Evolutionary conservation across 176 grass and related monocot species (phyloP), one percentile per base, ranked within the genome.

Genomic region (Thinopyrum elongatum): DNA sequence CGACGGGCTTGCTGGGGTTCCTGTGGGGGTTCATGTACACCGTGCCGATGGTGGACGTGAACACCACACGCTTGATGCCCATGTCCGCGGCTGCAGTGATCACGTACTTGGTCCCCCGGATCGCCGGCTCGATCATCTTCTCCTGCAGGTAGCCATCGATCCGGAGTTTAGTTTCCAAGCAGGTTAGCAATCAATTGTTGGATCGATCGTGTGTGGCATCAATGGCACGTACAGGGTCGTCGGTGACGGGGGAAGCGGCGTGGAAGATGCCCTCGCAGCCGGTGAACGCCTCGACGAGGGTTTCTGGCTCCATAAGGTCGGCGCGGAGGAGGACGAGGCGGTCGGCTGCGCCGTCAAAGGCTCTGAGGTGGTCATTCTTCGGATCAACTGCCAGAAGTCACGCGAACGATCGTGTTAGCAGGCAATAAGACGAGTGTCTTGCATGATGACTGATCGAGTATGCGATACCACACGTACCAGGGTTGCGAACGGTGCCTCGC

Each of bases 1-100:
- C 95, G 7, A 97, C 90, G 9, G 78, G 82, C 51, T 64, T 86
- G 39, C 67, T 86, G 0, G 86, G 29, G 59, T 81, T 86, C 22
- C 78, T 87, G 57, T 84, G 74, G 34, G 95, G 95, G 88, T 93
- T 94, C 95, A 97, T 92, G 81, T 94, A 94, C 33, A 97, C 88
- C 8, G 95, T 65, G 11, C 95, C 95, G 13, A 94, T 91, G 21
- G 95, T 92, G 4, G 95, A 97, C 29, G 95, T 97, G 90, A 97
- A 91, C 42, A 97, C 81, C 10, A 94, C 86, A 0, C 95, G 95
- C 57, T 88, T 78, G 12, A 97, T 73, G 42, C 87, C 92, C 28
- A 77, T 23, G 36, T 92, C 85, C 3, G 89, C 88, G 4, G 92
- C 90, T 1, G 77, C 90, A 1, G 74, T 80, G 15, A 97, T 94